These are phyloP conservation scores for Aspergillus pseudoglaucus DNA, from an alignment of 2,329 filamentous ascomycete genomes.

Conservation along the genomic window DNA sequence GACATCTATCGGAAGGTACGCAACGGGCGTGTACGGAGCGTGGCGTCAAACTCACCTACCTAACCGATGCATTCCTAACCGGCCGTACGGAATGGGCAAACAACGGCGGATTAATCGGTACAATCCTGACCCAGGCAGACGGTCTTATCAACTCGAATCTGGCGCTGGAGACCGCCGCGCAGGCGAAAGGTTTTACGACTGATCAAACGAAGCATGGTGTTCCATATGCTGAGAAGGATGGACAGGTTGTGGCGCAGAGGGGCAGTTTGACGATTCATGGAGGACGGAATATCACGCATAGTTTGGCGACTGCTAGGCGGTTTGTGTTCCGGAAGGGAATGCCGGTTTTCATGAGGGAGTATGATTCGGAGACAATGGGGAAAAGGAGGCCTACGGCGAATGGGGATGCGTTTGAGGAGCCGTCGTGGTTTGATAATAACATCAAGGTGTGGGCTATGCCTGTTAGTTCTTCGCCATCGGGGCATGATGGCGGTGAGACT, in stretches of 20 bases:
- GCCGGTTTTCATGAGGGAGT: slow-evolving; percentile 65
- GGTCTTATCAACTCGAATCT: slow-evolving; percentile 44
- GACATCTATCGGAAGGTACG: slow-evolving; percentile 73
- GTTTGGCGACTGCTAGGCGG: slow-evolving; percentile 71
- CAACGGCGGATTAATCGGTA: slow-evolving; percentile 74
- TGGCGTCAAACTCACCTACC: slow-evolving; percentile 57
- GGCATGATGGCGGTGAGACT: slow-evolving; percentile 5
- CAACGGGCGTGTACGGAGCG: slow-evolving; percentile 70
- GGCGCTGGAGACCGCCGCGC: slow-evolving; percentile 37
- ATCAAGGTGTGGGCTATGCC: slow-evolving; percentile 82
- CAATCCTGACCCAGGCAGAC: slow-evolving; percentile 79
- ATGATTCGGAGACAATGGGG: slow-evolving; percentile 35
- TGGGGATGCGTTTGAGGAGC: slow-evolving; percentile 36
- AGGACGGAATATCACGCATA: slow-evolving; percentile 70
- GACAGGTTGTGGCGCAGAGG: slow-evolving; percentile 16
- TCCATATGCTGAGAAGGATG: slow-evolving; percentile 26
- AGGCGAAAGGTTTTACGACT: slow-evolving; percentile 33
- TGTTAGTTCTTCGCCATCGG: slow-evolving; percentile 28
- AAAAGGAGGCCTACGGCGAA: slow-evolving; percentile 15
- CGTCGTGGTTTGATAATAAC: slow-evolving; percentile 68
- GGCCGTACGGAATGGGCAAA: slow-evolving; percentile 70
- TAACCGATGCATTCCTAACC: slow-evolving; percentile 75
- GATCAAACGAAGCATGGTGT: slow-evolving; percentile 11
- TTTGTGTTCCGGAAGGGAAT: slow-evolving; percentile 84
- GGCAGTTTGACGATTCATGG: slow-evolving; percentile 63